Base-by-base conservation (phyloP, 2,329 filamentous ascomycete species). In the Akanthomyces dipterigenus region DNA sequence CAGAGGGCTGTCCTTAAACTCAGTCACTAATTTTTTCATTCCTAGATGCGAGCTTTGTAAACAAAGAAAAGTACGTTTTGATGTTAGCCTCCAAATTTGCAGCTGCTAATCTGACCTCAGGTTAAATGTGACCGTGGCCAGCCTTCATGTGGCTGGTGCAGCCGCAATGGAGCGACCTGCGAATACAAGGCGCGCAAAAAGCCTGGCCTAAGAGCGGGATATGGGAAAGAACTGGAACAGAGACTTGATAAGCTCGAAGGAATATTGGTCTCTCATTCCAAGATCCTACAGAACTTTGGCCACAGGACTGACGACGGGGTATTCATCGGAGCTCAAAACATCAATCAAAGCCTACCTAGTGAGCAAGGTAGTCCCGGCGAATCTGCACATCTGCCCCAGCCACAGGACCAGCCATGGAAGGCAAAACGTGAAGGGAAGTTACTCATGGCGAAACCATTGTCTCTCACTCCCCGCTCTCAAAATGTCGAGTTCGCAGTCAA, bases 71-170 rank as follows among this genome's bases (percentile, higher is more conserved):
- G 89, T 91, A 75, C 60, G 40, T 24, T 24, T 9, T 36, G 40
- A 16, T 12, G 14, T n/a, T 6, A 40, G 8, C 43, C n/a, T n/a
- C 7, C 18, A 46, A 34, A 54, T 42, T 18, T 62, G 67, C 59
- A 69, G 62, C 26, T 11, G 43, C 60, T 56, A 56, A 61, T 56
- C 16, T 14, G 9, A n/a, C 2, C 20, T 26, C 67, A 87, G 85
- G 86, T 88, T 31, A 89, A 89, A 80, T 90, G 88, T 73, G 89
- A 93, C 73, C 84, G 90, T 40, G 87, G 86, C 5, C 88, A 91
- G 68, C 89, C 89, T 1, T 84, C 85, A 6, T 88, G 86, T 67
- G 85, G 86, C 55, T 88, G 86, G 86, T 88, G 86, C 67, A 83
- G 75, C 65, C 83, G 84, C 62, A 88, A 88, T 71, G 80, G 80